These are phyloP conservation scores for Omphalotus olearius DNA, from an alignment of 1,284 basidiomycete genomes.

Conservation along the genomic window DNA sequence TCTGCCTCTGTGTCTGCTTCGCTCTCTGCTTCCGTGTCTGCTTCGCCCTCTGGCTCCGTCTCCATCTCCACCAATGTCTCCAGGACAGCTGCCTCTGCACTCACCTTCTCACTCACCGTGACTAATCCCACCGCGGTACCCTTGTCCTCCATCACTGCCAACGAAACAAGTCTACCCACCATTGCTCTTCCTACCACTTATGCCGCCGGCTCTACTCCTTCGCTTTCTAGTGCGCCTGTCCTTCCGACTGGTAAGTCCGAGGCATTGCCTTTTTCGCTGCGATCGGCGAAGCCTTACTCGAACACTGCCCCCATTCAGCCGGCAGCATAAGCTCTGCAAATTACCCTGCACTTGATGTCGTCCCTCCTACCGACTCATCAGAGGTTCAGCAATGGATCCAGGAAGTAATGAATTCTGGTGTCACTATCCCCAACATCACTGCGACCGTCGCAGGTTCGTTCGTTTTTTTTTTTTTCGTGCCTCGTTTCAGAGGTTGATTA, in stretches of 20 bases:
- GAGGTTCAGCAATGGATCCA: slow-evolving; percentile 73
- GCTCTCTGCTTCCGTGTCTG: neutral
- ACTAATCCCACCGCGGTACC: slow-evolving; percentile 62
- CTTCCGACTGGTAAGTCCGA: slow-evolving; percentile 41
- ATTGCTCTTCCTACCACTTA: slow-evolving; percentile 23
- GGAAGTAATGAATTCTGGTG: slow-evolving; percentile 51
- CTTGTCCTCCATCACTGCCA: slow-evolving; percentile 35
- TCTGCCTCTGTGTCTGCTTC: neutral
- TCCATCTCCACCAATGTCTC: slow-evolving; percentile 6
- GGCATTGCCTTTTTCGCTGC: neutral
- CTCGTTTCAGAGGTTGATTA: slow-evolving; percentile 1
- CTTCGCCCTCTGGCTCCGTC: slow-evolving; percentile 9
- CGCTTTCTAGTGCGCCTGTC: slow-evolving; percentile 45
- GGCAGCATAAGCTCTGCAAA: slow-evolving; percentile 37
- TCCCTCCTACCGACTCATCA: slow-evolving; percentile 60
- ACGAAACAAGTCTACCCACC: slow-evolving; percentile 12
- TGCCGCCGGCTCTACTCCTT: slow-evolving; percentile 39
- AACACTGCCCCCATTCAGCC: slow-evolving; percentile 27
- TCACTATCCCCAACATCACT: slow-evolving; percentile 49
- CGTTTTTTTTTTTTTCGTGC: neutral
- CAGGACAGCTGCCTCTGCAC: slow-evolving; percentile 18
- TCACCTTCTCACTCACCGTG: slow-evolving; percentile 39
- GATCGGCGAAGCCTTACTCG: neutral
- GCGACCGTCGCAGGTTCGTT: slow-evolving; percentile 40
- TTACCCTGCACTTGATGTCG: slow-evolving; percentile 70